phyloP scores from a whole-genome alignment of 208 protist genomes.

The Herpetomonas muscarum region DNA sequence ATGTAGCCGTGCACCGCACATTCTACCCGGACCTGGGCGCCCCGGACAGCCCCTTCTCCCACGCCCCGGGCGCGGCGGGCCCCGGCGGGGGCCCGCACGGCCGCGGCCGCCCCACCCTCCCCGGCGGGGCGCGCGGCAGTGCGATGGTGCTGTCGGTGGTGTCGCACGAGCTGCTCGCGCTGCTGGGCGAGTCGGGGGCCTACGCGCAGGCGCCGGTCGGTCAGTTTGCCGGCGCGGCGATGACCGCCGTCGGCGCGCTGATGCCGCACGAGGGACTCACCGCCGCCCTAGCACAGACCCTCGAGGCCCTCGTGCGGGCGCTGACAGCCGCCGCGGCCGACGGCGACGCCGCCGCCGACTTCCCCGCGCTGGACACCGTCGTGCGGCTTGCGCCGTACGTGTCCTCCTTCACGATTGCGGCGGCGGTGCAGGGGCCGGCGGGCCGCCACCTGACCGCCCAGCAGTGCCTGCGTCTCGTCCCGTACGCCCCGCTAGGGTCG shows the following conservation, averaged over 20 bases:
- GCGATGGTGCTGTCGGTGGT: constrained; percentile 43
- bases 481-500: constrained; percentile 48
- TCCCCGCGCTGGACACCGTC: constrained; percentile 31
- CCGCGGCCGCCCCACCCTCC: not conserved
- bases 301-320: constrained; percentile 10
- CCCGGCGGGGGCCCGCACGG: not conserved
- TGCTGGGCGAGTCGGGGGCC: constrained; percentile 26
- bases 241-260: constrained; percentile 19
- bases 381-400: constrained; percentile 39
- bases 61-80: too few relatives aligned
- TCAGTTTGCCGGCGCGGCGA: constrained; percentile 50
- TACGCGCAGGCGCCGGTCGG: not conserved
- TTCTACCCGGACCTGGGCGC: too few relatives aligned
- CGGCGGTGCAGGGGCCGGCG: constrained; percentile 36
- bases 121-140: constrained; percentile 12
- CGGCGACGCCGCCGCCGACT: too few relatives aligned
- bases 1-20: constrained; percentile 4
- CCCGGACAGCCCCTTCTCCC: too few relatives aligned
- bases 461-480: constrained; percentile 60
- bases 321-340: not conserved
- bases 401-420: constrained; percentile 39
- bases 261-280: constrained; percentile 3
- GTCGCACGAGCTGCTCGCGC: constrained; percentile 35
- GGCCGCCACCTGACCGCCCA: constrained; percentile 32
- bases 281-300: not conserved